phyloP scores from a whole-genome alignment of 352 stramenopile species.

The Pythium biforme region DNA sequence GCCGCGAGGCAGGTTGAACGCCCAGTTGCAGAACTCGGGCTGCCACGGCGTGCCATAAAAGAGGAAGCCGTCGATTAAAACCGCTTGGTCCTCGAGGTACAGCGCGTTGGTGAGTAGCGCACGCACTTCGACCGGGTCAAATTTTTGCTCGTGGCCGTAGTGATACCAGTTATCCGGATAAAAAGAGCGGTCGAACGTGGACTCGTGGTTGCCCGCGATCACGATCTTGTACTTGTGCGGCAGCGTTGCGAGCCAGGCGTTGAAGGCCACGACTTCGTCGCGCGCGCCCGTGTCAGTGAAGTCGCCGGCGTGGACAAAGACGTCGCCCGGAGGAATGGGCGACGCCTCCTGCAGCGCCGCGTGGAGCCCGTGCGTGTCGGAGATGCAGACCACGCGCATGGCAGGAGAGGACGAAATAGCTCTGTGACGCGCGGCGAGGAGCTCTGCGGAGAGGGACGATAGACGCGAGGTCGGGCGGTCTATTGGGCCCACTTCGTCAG shows the following conservation, averaged over 20 bases:
- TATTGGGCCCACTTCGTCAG: background rate
- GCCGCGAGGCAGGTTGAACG: constrained; percentile 68
- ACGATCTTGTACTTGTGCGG: constrained; percentile 80
- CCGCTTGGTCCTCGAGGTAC: constrained; percentile 75
- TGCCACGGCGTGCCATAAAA: constrained; percentile 83
- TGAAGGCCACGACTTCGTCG: constrained; percentile 68
- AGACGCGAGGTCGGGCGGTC: background rate
- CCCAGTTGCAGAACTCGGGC: constrained; percentile 84
- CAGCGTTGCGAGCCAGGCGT: constrained; percentile 60
- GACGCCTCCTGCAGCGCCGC: constrained; percentile 44
- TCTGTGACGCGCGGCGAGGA: constrained; percentile 1
- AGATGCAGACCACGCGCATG: constrained; percentile 74
- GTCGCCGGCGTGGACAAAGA: constrained; percentile 89
- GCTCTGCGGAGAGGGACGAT: background rate
- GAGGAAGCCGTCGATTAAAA: constrained; percentile 68
- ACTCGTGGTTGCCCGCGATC: constrained; percentile 82
- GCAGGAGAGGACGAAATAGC: background rate
- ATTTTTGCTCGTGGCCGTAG: constrained; percentile 67
- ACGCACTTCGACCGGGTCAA: constrained; percentile 65
- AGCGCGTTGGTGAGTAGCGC: constrained; percentile 71
- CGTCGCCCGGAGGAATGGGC: constrained; percentile 66
- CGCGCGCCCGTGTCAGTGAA: constrained; percentile 80
- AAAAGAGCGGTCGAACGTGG: constrained; percentile 69
- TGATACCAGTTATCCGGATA: constrained; percentile 70
- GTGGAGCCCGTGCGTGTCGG: constrained; percentile 75